Evolutionary conservation across 73 alveolate genomes (phyloP), one percentile per base, ranked within the genome.

Genomic region (Paramecium bursaria): DNA sequence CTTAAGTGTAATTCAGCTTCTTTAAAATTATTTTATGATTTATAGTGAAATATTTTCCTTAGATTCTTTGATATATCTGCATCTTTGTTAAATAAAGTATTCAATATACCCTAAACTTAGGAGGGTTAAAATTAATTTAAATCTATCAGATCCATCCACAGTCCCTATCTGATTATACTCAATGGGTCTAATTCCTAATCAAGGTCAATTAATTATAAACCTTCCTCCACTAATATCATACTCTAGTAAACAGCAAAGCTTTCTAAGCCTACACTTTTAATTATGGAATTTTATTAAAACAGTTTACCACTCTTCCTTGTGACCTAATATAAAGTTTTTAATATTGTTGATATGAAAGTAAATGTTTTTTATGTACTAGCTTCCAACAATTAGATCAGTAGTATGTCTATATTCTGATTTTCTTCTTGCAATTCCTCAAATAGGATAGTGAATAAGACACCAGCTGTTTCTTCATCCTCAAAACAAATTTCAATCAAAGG

Each of bases 111-210:
- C 23, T 79, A 46, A 9, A 79, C 54, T 55, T 79, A 23, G 11
- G 75, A 80, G 10, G 60, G 60, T 39, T 53, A 50, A 79, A 47
- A 46, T 9, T 61, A 23, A 79, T 79, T 54, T 22, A 79, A 42
- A 22, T 79, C 89, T 29, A 79, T 79, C 17, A 79, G 48, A 46
- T 79, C 89, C 89, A 79, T 54, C 89, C 89, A 79, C 35, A 54
- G 25, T 30, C 25, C 21, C 27, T 60, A 21, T 48, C 19, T 22
- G 31, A 30, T 30, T 60, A 10, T 49, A 25, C 48, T 53, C 22
- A 31, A 55, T 55, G 21, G 35, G 27, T 55, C 75, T 13, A 21
- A 48, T 30, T 50, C 75, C 3, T 13, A 11, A 11, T 55, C 74
- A 39, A 53, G 85, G 46, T 79, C 49, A 42, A 39, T 57, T 44